phyloP scores from a whole-genome alignment of 2,329 filamentous ascomycete species.

The Pseudogymnoascus sp. region DNA sequence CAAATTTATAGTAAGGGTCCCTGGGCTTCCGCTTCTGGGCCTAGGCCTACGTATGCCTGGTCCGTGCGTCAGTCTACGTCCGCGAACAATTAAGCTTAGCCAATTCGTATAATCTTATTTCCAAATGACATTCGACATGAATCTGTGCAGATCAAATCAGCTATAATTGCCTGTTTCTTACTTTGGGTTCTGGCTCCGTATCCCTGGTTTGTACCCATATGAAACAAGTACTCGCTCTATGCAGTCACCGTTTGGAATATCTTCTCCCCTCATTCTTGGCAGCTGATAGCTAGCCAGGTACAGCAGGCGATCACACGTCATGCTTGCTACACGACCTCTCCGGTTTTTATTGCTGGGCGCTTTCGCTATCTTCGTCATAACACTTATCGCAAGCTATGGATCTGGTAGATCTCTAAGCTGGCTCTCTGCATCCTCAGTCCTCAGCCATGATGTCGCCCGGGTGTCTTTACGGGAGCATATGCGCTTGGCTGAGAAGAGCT shows the following conservation, averaged over 20 bases:
- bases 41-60: neutral
- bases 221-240: neutral
- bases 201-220: neutral
- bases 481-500: slow-evolving; percentile 19
- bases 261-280: neutral
- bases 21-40: neutral
- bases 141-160: neutral
- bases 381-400: neutral
- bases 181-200: neutral
- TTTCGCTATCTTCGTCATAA: neutral
- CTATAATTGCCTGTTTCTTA: neutral
- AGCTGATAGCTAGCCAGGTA: neutral
- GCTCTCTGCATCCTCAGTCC: neutral
- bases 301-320: neutral
- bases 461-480: neutral
- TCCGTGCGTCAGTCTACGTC: neutral
- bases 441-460: neutral
- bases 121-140: neutral
- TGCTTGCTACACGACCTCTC: neutral
- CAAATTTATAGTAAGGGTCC: neutral
- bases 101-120: neutral
- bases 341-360: neutral
- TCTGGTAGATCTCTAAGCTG: neutral
- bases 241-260: neutral
- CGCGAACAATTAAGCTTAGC: neutral